These are phyloP conservation scores for Leccinum barrowsii DNA, from an alignment of 768 basidiomycete species.

Conservation along the genomic window DNA sequence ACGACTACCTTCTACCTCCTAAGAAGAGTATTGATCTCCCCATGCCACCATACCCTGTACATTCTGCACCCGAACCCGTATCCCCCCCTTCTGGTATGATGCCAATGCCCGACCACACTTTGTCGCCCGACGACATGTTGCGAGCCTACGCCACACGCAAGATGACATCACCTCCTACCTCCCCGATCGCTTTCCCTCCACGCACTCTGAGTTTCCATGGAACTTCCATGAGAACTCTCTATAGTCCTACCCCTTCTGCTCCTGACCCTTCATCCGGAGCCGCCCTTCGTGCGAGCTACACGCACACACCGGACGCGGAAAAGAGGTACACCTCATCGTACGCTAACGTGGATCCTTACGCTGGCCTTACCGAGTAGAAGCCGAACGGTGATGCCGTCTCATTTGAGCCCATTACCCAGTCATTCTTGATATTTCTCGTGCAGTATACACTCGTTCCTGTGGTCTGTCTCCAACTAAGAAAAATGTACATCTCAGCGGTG, in stretches of 20 bases:
- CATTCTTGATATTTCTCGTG: background rate
- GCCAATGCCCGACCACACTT: conserved; percentile 38
- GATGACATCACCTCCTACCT: conserved; percentile 31
- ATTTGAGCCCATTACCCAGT: background rate
- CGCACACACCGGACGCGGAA: conserved; percentile 10
- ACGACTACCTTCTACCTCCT: conserved; percentile 46
- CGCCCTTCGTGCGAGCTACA: conserved; percentile 4
- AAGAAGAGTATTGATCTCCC: conserved; percentile 25
- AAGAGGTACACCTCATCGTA: conserved; percentile 28
- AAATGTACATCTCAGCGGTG: conserved; percentile 17
- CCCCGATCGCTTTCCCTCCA: conserved; percentile 29
- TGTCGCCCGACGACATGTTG: conserved; percentile 74
- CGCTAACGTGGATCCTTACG: conserved; percentile 25
- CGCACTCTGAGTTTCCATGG: conserved; percentile 25
- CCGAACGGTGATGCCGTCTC: background rate
- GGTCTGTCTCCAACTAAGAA: conserved; percentile 1
- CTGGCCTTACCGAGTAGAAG: conserved; percentile 10
- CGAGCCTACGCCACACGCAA: conserved; percentile 62
- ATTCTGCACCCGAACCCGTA: conserved; percentile 24
- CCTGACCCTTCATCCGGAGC: conserved; percentile 5
- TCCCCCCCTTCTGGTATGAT: conserved; percentile 40
- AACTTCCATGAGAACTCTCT: conserved; percentile 29
- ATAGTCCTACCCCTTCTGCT: conserved; percentile 19
- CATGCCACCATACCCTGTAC: conserved; percentile 32
- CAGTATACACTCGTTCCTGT: background rate